phyloP scores from a whole-genome alignment of 192 early-diverging fungal genomes.

The Coemansia sp. region DNA sequence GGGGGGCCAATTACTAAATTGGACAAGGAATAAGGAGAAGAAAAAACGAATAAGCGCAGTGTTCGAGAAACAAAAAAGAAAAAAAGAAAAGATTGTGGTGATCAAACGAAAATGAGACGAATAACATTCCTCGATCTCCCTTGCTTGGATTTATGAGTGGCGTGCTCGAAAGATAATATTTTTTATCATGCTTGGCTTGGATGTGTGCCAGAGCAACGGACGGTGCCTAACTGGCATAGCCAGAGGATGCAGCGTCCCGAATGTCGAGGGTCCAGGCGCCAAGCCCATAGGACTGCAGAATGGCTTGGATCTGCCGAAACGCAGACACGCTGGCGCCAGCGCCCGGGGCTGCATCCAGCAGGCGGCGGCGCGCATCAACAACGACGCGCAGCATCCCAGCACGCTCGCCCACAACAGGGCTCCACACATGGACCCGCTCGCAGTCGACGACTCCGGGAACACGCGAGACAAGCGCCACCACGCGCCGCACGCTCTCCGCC shows the following conservation, averaged over 20 bases:
- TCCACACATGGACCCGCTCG: conserved; percentile 28
- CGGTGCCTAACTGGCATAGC: neutral
- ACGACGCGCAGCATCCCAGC: conserved; percentile 22
- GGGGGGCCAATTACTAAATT: neutral
- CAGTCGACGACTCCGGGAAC: conserved; percentile 36
- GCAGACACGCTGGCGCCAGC: conserved; percentile 1
- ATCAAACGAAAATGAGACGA: too few species aligned
- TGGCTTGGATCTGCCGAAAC: conserved; percentile 16
- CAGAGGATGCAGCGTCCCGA: neutral
- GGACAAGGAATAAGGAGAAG: conserved; percentile 6
- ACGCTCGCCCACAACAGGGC: conserved; percentile 13
- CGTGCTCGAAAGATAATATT: too few species aligned
- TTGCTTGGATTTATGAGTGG: too few species aligned
- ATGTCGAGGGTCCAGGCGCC: conserved; percentile 26
- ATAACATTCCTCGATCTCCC: too few species aligned
- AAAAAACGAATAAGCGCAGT: conserved; percentile 1
- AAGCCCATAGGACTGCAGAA: conserved; percentile 18
- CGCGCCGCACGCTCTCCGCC: neutral
- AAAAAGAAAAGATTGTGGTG: neutral
- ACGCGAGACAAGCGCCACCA: conserved; percentile 18
- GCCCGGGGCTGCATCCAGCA: neutral
- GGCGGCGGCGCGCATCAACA: neutral
- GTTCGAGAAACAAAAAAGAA: neutral
- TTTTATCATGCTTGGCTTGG: too few species aligned
- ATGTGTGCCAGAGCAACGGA: too few species aligned